These are phyloP conservation scores for Cucurbita argyrosperma DNA, from an alignment of 306 rosid species.

Conservation along the genomic window DNA sequence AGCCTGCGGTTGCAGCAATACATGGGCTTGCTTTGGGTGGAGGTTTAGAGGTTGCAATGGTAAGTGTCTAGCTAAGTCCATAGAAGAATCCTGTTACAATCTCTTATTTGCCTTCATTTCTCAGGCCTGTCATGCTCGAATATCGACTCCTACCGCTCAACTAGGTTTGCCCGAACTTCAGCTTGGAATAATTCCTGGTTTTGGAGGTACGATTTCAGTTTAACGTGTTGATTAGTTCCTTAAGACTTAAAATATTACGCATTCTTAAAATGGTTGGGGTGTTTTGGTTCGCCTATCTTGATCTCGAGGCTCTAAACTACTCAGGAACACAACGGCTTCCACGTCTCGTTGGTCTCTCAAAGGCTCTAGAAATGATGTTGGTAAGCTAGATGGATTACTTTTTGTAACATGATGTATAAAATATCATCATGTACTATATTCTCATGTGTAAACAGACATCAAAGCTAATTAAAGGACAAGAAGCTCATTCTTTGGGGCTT, in stretches of 20 bases:
- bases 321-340: conserved; percentile 97
- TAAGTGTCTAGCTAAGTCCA: conserved; percentile 19
- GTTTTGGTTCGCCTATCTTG: conserved; percentile 5
- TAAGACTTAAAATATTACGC: neutral
- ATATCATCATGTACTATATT: neutral
- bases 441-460: conserved; percentile 38
- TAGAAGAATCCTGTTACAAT: neutral
- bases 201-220: conserved; percentile 49
- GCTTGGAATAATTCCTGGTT: conserved; percentile 95
- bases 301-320: conserved; percentile 18
- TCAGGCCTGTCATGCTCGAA: conserved; percentile 78
- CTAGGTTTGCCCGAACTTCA: conserved; percentile 94
- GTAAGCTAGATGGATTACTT: conserved; percentile 17
- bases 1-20: conserved; percentile 91
- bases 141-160: conserved; percentile 83
- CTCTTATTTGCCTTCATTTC: neutral
- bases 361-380: conserved; percentile 91
- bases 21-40: conserved; percentile 98
- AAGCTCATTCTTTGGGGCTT: conserved; percentile 69
- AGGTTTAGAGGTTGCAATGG: conserved; percentile 98
- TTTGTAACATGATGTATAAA: neutral
- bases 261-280: neutral
- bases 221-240: neutral
- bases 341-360: conserved; percentile 87
- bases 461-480: conserved; percentile 71